Evolutionary conservation across 495 filamentous ascomycete genomes (phyloP).

Genomic region (Tuber brumale): DNA sequence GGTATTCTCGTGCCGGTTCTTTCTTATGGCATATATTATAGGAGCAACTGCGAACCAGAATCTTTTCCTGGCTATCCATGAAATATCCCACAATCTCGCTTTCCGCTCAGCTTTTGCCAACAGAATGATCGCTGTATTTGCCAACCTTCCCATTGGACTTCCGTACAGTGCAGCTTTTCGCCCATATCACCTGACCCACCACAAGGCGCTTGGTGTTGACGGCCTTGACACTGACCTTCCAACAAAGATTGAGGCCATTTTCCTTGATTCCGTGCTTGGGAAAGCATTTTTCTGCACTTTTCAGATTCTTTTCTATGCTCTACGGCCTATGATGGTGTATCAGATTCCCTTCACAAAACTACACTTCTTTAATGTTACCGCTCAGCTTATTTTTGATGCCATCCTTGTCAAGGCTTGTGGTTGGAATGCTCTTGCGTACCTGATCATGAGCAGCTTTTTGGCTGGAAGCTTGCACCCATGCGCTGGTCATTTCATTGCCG

Average conservation of each 20-base stretch:
- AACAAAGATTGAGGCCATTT: conserved; percentile 81
- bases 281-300: conserved; percentile 99
- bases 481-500: conserved; percentile 96
- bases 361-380: conserved; percentile 70
- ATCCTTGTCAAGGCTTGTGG: conserved; percentile 55
- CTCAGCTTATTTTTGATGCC: conserved; percentile 73
- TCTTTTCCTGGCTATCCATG: conserved; percentile 96
- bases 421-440: conserved; percentile 62
- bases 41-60: conserved; percentile 98
- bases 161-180: conserved; percentile 96
- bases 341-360: conserved; percentile 78
- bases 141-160: conserved; percentile 90
- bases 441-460: conserved; percentile 81
- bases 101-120: conserved; percentile 82
- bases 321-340: conserved; percentile 96
- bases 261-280: conserved; percentile 91
- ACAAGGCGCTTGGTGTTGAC: conserved; percentile 96
- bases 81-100: conserved; percentile 96
- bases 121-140: conserved; percentile 77
- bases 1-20: conserved; percentile 74
- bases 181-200: conserved; percentile 98
- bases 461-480: conserved; percentile 91
- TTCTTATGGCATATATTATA: conserved; percentile 81
- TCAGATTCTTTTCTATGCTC: conserved; percentile 98
- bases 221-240: conserved; percentile 96